Conservation (phyloP, 768 basidiomycete species). For the Asterophora lycoperdoides region DNA sequence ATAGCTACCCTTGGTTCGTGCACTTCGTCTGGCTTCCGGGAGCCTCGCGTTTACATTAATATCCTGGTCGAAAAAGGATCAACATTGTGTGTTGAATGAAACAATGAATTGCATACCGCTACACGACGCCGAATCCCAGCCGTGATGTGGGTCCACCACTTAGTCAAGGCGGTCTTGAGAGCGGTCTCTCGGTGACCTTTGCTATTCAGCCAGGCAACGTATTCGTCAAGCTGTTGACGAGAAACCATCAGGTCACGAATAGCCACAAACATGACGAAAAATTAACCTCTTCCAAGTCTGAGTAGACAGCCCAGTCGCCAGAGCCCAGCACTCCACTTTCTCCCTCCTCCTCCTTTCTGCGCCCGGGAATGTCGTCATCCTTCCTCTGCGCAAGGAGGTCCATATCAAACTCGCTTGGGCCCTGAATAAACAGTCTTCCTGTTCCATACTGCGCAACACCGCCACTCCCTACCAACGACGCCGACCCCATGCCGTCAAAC, state of each 20-base stretch:
- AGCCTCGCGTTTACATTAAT: conserved; percentile 62
- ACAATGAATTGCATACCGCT: conserved; percentile 47
- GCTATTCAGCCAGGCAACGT: conserved; percentile 84
- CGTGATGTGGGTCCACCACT: conserved; percentile 81
- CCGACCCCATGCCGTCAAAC: conserved; percentile 94
- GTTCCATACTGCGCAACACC: conserved; percentile 82
- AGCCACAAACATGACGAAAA: neutral
- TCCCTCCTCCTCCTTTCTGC: conserved; percentile 78
- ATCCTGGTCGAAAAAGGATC: conserved; percentile 44
- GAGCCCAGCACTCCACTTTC: conserved; percentile 64
- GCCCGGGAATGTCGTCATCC: conserved; percentile 51
- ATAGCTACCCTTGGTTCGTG: conserved; percentile 60
- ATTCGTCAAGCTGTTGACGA: conserved; percentile 65
- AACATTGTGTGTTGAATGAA: conserved; percentile 1
- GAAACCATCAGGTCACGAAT: conserved; percentile 5
- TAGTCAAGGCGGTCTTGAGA: conserved; percentile 69
- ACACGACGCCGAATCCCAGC: conserved; percentile 74
- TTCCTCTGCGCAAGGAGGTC: conserved; percentile 63
- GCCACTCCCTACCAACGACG: conserved; percentile 72
- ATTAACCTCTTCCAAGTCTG: conserved; percentile 81
- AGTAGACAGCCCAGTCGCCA: conserved; percentile 90
- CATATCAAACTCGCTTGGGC: conserved; percentile 78
- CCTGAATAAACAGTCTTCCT: conserved; percentile 90
- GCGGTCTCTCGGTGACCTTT: conserved; percentile 88
- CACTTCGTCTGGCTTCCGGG: conserved; percentile 78